Conservation (phyloP, 2,329 filamentous ascomycete species). For the Paraconiothyrium sp. region DNA sequence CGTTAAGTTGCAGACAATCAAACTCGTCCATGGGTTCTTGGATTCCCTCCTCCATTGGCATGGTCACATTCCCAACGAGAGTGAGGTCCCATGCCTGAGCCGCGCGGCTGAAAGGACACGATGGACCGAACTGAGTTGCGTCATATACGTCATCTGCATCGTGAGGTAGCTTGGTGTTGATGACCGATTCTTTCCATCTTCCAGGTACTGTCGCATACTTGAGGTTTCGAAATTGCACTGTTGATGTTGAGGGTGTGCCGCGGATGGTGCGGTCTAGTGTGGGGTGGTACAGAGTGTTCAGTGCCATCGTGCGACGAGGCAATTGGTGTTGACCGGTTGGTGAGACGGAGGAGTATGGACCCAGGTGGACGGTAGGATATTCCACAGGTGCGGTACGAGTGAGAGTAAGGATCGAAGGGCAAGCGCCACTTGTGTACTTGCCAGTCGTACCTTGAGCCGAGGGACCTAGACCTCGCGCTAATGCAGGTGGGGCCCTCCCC, state of each 20-base stretch:
- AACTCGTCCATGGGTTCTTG: conserved; percentile 45
- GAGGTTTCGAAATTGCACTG: conserved; percentile 47
- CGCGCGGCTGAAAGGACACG: conserved; percentile 48
- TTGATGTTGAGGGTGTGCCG: conserved; percentile 29
- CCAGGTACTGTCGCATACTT: conserved; percentile 48
- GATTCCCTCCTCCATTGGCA: conserved; percentile 28
- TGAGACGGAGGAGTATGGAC: background rate
- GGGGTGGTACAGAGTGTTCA: conserved; percentile 22
- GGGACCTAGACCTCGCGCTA: conserved; percentile 6
- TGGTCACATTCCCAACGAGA: conserved; percentile 30
- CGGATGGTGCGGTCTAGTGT: conserved; percentile 28
- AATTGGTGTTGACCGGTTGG: background rate
- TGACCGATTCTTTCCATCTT: conserved; percentile 43
- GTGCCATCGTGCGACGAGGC: conserved; percentile 8
- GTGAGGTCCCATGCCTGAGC: conserved; percentile 41
- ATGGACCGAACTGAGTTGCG: conserved; percentile 48
- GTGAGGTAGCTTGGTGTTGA: conserved; percentile 20
- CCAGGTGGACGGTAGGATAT: background rate
- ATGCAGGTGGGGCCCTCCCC: conserved; percentile 8
- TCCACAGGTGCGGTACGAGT: background rate
- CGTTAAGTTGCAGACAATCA: conserved; percentile 45
- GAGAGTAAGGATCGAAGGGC: background rate
- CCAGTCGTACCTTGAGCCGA: background rate
- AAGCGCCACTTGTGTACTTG: background rate
- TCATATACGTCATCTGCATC: conserved; percentile 32